Base-by-base conservation (phyloP, 2,329 filamentous ascomycete genomes). In the Alternaria viburni region DNA sequence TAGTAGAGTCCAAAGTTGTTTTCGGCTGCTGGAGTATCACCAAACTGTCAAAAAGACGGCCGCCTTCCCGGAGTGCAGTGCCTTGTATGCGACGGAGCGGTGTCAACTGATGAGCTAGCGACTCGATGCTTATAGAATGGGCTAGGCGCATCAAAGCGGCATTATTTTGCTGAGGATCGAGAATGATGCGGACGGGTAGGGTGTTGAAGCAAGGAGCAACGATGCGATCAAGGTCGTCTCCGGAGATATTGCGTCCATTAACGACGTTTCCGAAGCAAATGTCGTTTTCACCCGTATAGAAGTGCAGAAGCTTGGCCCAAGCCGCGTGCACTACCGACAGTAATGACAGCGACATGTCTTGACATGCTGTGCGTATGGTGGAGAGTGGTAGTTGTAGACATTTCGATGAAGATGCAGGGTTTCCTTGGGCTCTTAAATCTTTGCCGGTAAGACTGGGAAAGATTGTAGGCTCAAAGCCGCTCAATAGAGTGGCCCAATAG, bases 161-260 rank as follows among this genome's bases (percentile, higher is more conserved):
- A 60, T 89, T 89, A 15, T 84, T 85, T 1, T 77, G 81, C 2
- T 76, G 76, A 3, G 75, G 74, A 1, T 83, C 79, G 10, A 91
- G 64, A 30, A 88, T 80, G 15, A 88, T 80, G 25, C 93, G 87
- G 2, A 93, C 75, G 0, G 94, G 93, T 12, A 97, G 80, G 0
- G 94, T 97, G 74, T 97, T 97, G 83, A 97, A 97, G 76, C 93
- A 97, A 0, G 94, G 94, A 0, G 92, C 93, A n/a, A 96, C 87
- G 6, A 97, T 86, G 5, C 85, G 83, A 41, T 94, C 89, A 11
- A 95, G 83, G 0, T 86, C 87, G 6, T 90, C 85, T 3, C 94
- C 77, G 0, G 87, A 81, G 10, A 92, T 75, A 1, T 89, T 90
- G 8, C 94, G 88, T 2, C 94, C 93, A 73, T 89, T 94, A 59